Base-by-base conservation (phyloP, 2,329 filamentous ascomycete genomes). In the Remersonia thermophila region DNA sequence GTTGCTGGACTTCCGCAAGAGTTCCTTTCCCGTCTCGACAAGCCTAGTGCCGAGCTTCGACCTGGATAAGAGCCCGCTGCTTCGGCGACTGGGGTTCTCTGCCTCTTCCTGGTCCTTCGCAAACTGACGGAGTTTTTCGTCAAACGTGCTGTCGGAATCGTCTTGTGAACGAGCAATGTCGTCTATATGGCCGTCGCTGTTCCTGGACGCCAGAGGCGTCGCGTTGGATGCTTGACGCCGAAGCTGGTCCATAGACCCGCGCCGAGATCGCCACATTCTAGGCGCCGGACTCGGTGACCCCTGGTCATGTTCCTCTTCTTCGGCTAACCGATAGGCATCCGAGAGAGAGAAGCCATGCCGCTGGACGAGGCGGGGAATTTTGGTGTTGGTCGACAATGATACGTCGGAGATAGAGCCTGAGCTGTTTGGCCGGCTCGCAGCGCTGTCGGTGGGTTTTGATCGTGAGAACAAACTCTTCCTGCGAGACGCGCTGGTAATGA, bases 201-300 rank as follows among this genome's bases (percentile, higher is more conserved):
- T 33, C 15, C 32, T 32, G 20, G 44, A 13, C 20, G 20, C 20
- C n/a, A n/a, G n/a, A n/a, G n/a, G n/a, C n/a, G n/a, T n/a, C n/a
- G n/a, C n/a, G n/a, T n/a, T n/a, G n/a, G n/a, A n/a, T n/a, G n/a
- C n/a, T n/a, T n/a, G n/a, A n/a, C n/a, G n/a, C n/a, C n/a, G n/a
- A n/a, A n/a, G n/a, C n/a, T n/a, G n/a, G 11, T 38, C 39, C 1
- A 16, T 25, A 8, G 38, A 23, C 26, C 9, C 20, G 20, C 27
- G 25, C 25, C 7, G 53, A 13, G 52, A 48, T 10, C 62, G 60
- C 59, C 63, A 65, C 7, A 56, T 48, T 23, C 67, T 55, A 2
- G 67, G 67, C 1, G 67, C 67, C 1, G 67, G 67, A 37, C 67
- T 71, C 1, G 67, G 67, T 2, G 66, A 70, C 13, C 59, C 66